Percentiles rank a stretch among this genome's conserved stretches.
Conservation (phyloP, 306 rosid genomes). For the Acacia acuminata region DNA sequence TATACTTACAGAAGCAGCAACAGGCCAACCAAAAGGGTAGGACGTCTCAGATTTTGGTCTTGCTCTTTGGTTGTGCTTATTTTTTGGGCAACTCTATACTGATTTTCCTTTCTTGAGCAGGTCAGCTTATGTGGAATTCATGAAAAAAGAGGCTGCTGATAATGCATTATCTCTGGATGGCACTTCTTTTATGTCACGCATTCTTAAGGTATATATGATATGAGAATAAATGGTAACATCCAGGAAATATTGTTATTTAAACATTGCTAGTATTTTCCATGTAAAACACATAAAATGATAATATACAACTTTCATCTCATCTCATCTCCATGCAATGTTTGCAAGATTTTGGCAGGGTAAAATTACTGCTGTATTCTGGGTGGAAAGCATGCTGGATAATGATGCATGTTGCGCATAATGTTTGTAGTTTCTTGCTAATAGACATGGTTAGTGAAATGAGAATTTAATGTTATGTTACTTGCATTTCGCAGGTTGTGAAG, state of each 20-base stretch:
- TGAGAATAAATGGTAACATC: not conserved
- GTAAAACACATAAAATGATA: not conserved
- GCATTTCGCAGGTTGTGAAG: slow-evolving; percentile 62
- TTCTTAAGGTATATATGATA: slow-evolving; percentile 77
- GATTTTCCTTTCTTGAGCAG: slow-evolving; percentile 54
- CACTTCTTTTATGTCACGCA: slow-evolving; percentile 89
- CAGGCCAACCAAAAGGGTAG: slow-evolving; percentile 94
- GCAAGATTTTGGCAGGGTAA: not conserved
- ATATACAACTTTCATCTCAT: not conserved
- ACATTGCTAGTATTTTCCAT: not conserved
- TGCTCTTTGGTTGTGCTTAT: slow-evolving; percentile 2
- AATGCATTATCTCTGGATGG: slow-evolving; percentile 89
- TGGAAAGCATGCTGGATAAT: not conserved
- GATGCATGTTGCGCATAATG: not conserved
- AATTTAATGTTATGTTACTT: slow-evolving; percentile 12
- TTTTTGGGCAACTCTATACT: slow-evolving; percentile 20
- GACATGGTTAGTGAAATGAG: slow-evolving; percentile 9
- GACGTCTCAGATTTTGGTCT: slow-evolving; percentile 29
- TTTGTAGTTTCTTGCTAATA: slow-evolving; percentile 10
- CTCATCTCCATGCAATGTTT: not conserved
- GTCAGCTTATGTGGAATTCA: slow-evolving; percentile 92
- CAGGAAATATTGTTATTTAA: not conserved
- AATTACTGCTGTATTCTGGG: not conserved
- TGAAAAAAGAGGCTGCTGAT: slow-evolving; percentile 88
- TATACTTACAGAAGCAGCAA: slow-evolving; percentile 74